phyloP scores from a whole-genome alignment of 345 rosid species.

The Angophora floribunda region DNA sequence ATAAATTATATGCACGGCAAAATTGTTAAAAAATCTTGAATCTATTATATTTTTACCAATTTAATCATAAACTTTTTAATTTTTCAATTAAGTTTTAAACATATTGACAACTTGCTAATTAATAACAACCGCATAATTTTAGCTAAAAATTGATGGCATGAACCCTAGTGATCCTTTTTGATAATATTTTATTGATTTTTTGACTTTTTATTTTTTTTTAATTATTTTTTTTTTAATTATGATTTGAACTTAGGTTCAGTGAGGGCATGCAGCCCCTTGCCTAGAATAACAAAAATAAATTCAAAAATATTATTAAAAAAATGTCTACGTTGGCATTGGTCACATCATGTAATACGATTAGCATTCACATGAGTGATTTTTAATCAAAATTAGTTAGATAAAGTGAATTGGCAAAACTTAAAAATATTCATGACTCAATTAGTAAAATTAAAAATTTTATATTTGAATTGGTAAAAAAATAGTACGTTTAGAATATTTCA shows the following conservation, averaged over 20 bases:
- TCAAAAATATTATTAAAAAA: too few relatives aligned
- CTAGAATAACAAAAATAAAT: too few relatives aligned
- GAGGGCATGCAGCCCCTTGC: neutral
- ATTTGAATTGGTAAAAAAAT: neutral
- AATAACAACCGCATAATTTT: too few relatives aligned
- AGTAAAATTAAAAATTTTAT: too few relatives aligned
- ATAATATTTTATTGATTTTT: too few relatives aligned
- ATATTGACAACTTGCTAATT: accelerated
- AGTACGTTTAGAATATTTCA: too few relatives aligned
- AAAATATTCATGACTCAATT: accelerated
- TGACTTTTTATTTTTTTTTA: too few relatives aligned
- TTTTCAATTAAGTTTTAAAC: accelerated
- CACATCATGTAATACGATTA: too few relatives aligned
- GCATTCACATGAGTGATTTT: accelerated
- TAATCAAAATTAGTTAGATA: accelerated
- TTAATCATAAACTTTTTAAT: accelerated
- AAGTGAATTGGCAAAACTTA: too few relatives aligned
- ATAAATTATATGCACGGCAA: neutral
- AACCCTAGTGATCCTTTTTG: accelerated
- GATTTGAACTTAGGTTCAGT: neutral
- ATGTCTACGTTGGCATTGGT: accelerated
- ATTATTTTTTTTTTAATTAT: too few relatives aligned
- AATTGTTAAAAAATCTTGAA: too few relatives aligned
- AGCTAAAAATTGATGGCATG: neutral
- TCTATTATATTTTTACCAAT: too few relatives aligned